phyloP scores from a whole-genome alignment of 2,329 filamentous ascomycete species.

The Gnomoniopsis sp. region DNA sequence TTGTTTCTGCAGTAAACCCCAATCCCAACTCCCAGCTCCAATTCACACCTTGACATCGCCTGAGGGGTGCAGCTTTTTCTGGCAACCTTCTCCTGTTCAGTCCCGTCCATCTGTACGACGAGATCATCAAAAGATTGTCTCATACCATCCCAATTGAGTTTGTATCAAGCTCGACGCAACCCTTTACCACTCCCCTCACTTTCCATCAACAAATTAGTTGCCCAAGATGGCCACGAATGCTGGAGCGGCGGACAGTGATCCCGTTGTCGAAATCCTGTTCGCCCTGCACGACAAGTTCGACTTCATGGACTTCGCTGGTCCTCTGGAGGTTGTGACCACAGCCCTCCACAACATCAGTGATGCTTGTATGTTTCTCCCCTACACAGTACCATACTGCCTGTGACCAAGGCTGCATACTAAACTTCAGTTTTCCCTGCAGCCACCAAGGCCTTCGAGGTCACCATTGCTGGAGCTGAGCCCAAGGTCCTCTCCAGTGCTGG shows the following conservation, averaged over 20 bases:
- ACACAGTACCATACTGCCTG: not conserved
- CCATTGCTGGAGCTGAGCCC: conserved; percentile 50
- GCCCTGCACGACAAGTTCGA: conserved; percentile 59
- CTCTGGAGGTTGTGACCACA: conserved; percentile 47
- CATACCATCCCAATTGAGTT: conserved; percentile 9
- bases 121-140: conserved; percentile 9
- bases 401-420: not conserved
- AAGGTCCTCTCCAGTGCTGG: conserved; percentile 60
- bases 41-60: not conserved
- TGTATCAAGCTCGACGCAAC: conserved; percentile 2
- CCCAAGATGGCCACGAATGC: conserved; percentile 56
- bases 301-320: conserved; percentile 55
- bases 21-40: not conserved
- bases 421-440: conserved; percentile 30
- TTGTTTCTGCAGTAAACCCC: not conserved
- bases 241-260: conserved; percentile 54
- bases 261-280: conserved; percentile 54
- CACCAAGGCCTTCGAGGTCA: conserved; percentile 57
- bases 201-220: conserved; percentile 23
- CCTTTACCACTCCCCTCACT: not conserved
- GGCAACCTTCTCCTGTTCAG: not conserved
- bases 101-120: not conserved
- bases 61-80: not conserved
- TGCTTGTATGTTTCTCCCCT: conserved; percentile 38
- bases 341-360: conserved; percentile 54